Evolutionary conservation across 805 yeast genomes (phyloP).

Genomic region (Lachancea quebecensis): DNA sequence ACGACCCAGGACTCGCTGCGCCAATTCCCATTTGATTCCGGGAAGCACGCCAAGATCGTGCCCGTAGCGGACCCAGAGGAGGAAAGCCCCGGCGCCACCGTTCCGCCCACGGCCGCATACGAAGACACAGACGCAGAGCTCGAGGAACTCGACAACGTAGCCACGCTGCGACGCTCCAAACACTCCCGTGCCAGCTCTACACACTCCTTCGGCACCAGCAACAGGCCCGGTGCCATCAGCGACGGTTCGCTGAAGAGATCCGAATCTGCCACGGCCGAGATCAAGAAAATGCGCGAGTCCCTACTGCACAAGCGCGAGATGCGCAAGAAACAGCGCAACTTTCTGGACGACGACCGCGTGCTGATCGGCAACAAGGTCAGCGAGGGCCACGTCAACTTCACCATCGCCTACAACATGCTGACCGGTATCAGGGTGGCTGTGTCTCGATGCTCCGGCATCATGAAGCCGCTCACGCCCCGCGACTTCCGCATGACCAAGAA

Average conservation of each 20-base stretch:
- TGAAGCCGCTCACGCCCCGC: slow-evolving; percentile 56
- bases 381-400: slow-evolving; percentile 91
- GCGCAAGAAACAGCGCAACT: slow-evolving; percentile 37
- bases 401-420: slow-evolving; percentile 93
- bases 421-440: slow-evolving; percentile 96
- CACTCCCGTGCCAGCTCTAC: slow-evolving; percentile 7
- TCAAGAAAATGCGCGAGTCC: slow-evolving; percentile 45
- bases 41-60: slow-evolving; percentile 31
- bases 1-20: slow-evolving; percentile 20
- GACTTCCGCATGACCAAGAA: slow-evolving; percentile 74
- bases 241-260: slow-evolving; percentile 25
- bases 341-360: slow-evolving; percentile 44
- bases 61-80: slow-evolving; percentile 16
- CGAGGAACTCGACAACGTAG: background rate
- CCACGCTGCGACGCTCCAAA: slow-evolving; percentile 1
- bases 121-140: background rate
- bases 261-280: slow-evolving; percentile 39
- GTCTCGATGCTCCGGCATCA: slow-evolving; percentile 80
- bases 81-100: slow-evolving; percentile 3
- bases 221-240: slow-evolving; percentile 11
- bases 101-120: background rate
- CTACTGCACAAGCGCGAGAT: slow-evolving; percentile 38
- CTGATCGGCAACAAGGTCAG: slow-evolving; percentile 73
- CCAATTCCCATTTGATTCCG: slow-evolving; percentile 30
- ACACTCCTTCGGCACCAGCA: slow-evolving; percentile 12